Conservation (phyloP, 139 green algal species). For the Chlorella sp. region DNA sequence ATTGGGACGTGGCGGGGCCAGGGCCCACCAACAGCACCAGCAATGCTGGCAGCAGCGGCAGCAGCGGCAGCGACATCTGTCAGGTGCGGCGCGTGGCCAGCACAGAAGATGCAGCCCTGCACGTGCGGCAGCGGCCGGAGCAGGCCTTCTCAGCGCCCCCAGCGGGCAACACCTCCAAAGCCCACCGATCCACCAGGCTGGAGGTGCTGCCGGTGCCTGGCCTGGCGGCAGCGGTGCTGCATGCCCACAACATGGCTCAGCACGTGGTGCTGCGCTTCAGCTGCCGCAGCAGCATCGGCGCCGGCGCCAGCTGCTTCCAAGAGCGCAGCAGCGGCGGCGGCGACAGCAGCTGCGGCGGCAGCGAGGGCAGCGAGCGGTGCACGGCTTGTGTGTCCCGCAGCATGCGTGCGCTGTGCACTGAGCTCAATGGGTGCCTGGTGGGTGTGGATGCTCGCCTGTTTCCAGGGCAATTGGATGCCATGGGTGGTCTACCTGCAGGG, state of each 20-base stretch:
- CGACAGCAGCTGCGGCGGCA: background rate
- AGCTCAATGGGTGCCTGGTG: constrained; percentile 3
- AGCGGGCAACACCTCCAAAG: background rate
- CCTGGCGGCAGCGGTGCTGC: constrained; percentile 13
- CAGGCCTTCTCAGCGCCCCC: background rate
- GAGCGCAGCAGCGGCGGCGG: background rate
- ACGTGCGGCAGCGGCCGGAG: background rate
- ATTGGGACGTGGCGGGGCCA: background rate
- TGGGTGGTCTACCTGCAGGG: constrained; percentile 25
- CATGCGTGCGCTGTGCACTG: background rate
- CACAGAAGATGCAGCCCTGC: background rate
- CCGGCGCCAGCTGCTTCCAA: background rate
- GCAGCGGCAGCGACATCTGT: background rate
- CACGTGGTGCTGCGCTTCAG: constrained; percentile 14
- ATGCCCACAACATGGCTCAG: constrained; percentile 26
- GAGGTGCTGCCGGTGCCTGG: background rate
- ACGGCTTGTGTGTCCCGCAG: background rate
- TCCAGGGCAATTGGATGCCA: background rate
- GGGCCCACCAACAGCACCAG: background rate
- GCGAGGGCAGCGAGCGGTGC: background rate
- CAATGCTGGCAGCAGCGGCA: background rate
- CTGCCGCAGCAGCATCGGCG: background rate
- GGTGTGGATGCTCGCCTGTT: constrained; percentile 15
- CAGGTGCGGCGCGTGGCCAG: background rate
- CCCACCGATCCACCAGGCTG: background rate